Evolutionary conservation across 2,329 filamentous ascomycete species (phyloP).

Genomic region (Cladophialophora immunda): DNA sequence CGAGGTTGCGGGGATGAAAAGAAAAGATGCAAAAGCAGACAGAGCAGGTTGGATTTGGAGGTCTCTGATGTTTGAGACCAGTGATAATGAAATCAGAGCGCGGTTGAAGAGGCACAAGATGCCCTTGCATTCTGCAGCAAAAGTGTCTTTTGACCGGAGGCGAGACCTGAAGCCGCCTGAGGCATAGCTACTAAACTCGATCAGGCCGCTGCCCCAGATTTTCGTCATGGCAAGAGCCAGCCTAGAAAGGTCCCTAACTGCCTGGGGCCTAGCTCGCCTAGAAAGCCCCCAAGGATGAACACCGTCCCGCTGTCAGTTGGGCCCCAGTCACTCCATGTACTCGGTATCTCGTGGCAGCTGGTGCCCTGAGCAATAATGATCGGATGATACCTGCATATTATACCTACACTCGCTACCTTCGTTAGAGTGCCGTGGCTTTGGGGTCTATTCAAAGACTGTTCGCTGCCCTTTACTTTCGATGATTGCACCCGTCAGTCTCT

Average conservation of each 20-base stretch:
- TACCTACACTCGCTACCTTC: too few relatives aligned
- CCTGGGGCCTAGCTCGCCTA: conserved; percentile 5
- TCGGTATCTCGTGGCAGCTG: conserved; percentile 4
- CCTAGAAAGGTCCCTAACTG: conserved; percentile 14
- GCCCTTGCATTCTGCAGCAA: conserved; percentile 16
- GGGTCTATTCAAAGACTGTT: conserved; percentile 72
- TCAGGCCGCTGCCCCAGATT: conserved; percentile 16
- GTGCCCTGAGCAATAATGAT: too few relatives aligned
- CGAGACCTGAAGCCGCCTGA: conserved; percentile 9
- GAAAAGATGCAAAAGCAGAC: background rate
- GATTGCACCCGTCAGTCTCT: conserved; percentile 78
- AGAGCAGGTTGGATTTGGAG: background rate
- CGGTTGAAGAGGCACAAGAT: conserved; percentile 16
- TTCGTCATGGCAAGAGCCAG: conserved; percentile 6
- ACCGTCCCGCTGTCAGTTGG: background rate
- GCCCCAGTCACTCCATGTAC: conserved; percentile 1
- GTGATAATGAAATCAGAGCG: conserved; percentile 11
- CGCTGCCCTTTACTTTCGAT: conserved; percentile 82
- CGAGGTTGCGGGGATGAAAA: conserved; percentile 7
- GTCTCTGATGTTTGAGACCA: background rate
- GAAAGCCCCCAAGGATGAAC: background rate
- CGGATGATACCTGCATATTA: background rate
- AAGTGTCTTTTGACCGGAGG: conserved; percentile 19
- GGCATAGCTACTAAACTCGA: conserved; percentile 6
- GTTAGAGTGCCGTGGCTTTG: background rate